Percentiles rank a stretch among this genome's conserved stretches.
Conservation (phyloP, 208 protist genomes). For the Acanthamoeba culbertsoni region DNA sequence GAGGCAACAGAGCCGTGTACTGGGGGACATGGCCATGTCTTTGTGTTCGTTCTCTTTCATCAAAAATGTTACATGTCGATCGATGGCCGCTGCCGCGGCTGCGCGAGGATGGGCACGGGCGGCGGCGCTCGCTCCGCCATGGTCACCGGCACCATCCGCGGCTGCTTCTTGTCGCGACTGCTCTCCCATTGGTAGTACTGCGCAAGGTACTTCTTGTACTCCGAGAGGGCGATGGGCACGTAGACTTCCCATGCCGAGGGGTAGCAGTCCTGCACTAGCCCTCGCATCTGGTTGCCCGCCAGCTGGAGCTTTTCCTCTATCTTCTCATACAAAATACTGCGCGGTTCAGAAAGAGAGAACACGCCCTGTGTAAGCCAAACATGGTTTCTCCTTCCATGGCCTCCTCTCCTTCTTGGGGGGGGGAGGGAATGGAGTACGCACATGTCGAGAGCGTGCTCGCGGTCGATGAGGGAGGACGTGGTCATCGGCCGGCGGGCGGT, state of each 20-base stretch:
- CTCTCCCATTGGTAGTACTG: constrained; percentile 30
- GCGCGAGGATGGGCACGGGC: background rate
- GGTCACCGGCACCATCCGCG: background rate
- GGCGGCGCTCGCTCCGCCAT: background rate
- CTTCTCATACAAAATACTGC: background rate
- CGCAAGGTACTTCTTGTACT: constrained; percentile 54
- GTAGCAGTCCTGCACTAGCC: background rate
- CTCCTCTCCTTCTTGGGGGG: no score
- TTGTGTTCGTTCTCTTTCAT: no score
- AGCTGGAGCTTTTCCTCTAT: constrained; percentile 35
- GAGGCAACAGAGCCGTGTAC: background rate
- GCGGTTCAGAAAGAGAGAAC: background rate
- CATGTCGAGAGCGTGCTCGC: background rate
- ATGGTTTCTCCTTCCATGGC: no score
- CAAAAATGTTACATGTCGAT: background rate
- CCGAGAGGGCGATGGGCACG: constrained; percentile 41
- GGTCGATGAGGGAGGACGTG: background rate
- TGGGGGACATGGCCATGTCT: no score
- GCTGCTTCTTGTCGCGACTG: constrained; percentile 36
- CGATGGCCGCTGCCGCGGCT: background rate
- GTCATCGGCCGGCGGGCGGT: background rate
- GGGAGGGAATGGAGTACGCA: background rate
- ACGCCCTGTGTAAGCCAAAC: background rate
- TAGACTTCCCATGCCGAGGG: constrained; percentile 36
- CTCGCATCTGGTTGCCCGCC: background rate